Base-by-base conservation (phyloP, 768 basidiomycete genomes). In the Dendrothele bispora region DNA sequence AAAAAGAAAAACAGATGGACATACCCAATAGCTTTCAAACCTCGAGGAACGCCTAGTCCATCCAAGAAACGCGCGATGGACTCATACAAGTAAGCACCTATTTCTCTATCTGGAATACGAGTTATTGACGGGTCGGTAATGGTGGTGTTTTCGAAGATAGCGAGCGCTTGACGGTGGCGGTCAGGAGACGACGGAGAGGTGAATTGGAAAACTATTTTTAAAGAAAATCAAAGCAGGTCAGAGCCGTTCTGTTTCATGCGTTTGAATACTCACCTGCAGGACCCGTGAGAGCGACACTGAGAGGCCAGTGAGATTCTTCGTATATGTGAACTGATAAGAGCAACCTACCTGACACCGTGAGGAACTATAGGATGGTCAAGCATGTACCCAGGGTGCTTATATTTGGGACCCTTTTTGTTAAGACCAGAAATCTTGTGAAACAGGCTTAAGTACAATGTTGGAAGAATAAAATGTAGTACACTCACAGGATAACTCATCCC, bases 351-450 rank as follows among this genome's bases (percentile, higher is more conserved):
- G 59, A 95, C 73, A 39, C 94, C 94, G 59, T 97, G 94, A 11
- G 95, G 95, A 49, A 98, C 93, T 53, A 98, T 92, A 6, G 95
- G 94, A 41, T 81, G 75, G 53, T 87, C 78, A n/a, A 83, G 84
- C 17, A 77, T 70, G 68, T 98, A 98, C 37, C 92, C 95, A 21
- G 91, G 82, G 63, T 95, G 92, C 61, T 88, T 83, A 68, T 90
- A 98, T 61, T 90, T 88, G 1, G 93, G 91, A 0, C 95, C 91
- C 54, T 84, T 86, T 71, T 98, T 97, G 74, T 98, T 98, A 62
- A 95, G 67, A 2, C 92, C 91, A 8, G 92, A 94, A 50, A 97
- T 91, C 90, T 92, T n/a, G 28, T 22, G 17, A 49, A 18, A 27
- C 14, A 32, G 30, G 26, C 11, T 51, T 18, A 17, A 46, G 37